Evolutionary conservation across 2,329 filamentous ascomycete species (phyloP), one percentile per base, ranked within the genome.

Genomic region (Cercospora sp.): DNA sequence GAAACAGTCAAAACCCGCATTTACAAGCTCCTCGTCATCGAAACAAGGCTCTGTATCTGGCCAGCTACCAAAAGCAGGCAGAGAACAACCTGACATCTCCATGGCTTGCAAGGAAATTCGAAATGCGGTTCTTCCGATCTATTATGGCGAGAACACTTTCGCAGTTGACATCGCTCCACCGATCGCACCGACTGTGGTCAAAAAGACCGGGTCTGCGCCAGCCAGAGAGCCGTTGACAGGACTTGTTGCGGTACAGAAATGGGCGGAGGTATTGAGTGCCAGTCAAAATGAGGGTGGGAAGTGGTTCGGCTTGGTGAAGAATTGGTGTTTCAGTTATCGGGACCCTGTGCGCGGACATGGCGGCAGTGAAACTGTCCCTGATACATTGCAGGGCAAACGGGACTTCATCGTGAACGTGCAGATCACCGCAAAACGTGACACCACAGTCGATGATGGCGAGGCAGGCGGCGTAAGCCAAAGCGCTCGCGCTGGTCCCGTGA

Each of bases 11-110:
- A 71, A 3, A 58, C 45, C 10, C 58, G 69, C 5, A 71, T 76
- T 26, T 74, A 67, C 64, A 55, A 60, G 10, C 45, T 67, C 7
- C 69, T 59, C 0, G 73, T 76, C 2, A 69, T 75, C 7, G 69
- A 75, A 12, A 61, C 36, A 5, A 67, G 63, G 13, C 45, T 62
- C 59, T 74, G 73, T 63, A 60, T 75, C 33, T 71, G 68, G 33
- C 73, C 73, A 1, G 68, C 68, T 2, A 61, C 48, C 6, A 26
- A 13, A 13, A 5, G 66, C 55, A 0, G 73, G 69, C 8, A 45
- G 65, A 1, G 72, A 75, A 33, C 75, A 77, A 63, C 73, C 75
- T 9, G 75, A 75, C 57, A 42, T 76, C 10, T 70, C 71, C 0
- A 73, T 75, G 70, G 71, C 71, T 2, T 67, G 60, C 23, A 66